Evolutionary conservation across 192 early-diverging fungal genomes (phyloP), one percentile per base, ranked within the genome.

Genomic region (Coemansia sp.): DNA sequence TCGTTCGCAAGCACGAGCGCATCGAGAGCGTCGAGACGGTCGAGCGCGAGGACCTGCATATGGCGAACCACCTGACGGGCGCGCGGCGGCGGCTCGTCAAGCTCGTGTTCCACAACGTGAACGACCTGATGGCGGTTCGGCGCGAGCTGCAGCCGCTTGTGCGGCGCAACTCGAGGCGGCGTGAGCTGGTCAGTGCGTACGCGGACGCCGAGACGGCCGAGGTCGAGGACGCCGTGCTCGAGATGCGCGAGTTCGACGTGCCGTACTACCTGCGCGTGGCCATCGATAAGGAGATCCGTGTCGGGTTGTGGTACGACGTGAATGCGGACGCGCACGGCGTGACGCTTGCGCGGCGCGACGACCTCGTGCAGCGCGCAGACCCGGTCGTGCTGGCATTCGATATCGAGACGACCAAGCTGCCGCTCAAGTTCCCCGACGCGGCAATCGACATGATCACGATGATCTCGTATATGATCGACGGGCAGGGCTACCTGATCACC

Each of bases 401-500:
- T 82, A 99, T 99, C 54, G 97, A 99, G 80, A 96, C 94, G 0
- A 95, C 95, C 28, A 99, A 99, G 70, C 71, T 94, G 28, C 97
- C 97, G 28, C 84, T 99, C 28, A 98, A 97, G 74, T 99, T 99
- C 58, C 97, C 97, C 7, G 97, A 98, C 59, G 83, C 94, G 0
- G 47, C 73, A 4, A 87, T 88, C 28, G 97, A 99, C 69, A 85
- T 84, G 35, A 92, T 99, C 60, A 99, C 98, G 94, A 99, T 99
- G 97, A 97, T 99, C 63, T 98, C 95, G 27, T 99, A 99, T 71
- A 99, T 99, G 97, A 90, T 99, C 50, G 95, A 98, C 56, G 97
- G 94, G 19, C 89, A 91, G 89, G 97, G 97, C 0, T 98, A 88
- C 61, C 73, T 99, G 35, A 98, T 99, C 49, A 98, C 95, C 9